Base-by-base conservation (phyloP, 305 asterid genomes). In the Rubia balearica region DNA sequence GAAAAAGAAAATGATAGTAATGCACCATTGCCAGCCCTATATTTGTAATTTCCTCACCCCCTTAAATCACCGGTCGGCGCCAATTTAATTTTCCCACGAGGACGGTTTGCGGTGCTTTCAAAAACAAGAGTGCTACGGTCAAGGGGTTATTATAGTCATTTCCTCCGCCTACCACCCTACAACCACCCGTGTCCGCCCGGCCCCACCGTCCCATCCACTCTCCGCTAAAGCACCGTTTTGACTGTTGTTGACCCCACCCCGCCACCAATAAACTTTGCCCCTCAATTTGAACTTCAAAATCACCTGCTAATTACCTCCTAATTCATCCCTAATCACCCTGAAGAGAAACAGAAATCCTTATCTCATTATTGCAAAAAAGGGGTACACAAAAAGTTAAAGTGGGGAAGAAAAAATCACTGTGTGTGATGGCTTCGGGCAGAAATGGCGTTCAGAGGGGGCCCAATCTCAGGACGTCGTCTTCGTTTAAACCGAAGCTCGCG, bases 401-500 rank as follows among this genome's bases (percentile, higher is more conserved):
- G 11, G 76, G 57, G 43, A 13, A 42, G 12, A 41, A 0, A 17
- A 22, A 57, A 10, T 8, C 62, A 22, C 62, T 56, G 69, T 10
- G 61, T 38, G 56, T 59, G 73, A 88, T 88, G 96, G 89, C 96
- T 73, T 79, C 93, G 8, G 87, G 86, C 51, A 86, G 85, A 62
- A 86, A 81, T 62, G 94, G 96, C 81, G 81, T 76, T 62, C 84
- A 78, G 70, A 93, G 82, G 74, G 82, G 85, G 27, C 76, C 89
- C 43, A 84, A 76, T 77, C 85, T 88, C 27, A 90, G 96, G 38
- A 65, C 82, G 63, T 89, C 98, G 2, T 79, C 98, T 70, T 90
- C 98, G 21, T 87, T 92, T 79, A 92, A 92, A 86, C 82, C 98
- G 43, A 92, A 90, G 88, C 74, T 76, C 75, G 83, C 89, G 42